Evolutionary conservation across 2,329 filamentous ascomycete species (phyloP).

Genomic region (Cladophialophora bantiana): DNA sequence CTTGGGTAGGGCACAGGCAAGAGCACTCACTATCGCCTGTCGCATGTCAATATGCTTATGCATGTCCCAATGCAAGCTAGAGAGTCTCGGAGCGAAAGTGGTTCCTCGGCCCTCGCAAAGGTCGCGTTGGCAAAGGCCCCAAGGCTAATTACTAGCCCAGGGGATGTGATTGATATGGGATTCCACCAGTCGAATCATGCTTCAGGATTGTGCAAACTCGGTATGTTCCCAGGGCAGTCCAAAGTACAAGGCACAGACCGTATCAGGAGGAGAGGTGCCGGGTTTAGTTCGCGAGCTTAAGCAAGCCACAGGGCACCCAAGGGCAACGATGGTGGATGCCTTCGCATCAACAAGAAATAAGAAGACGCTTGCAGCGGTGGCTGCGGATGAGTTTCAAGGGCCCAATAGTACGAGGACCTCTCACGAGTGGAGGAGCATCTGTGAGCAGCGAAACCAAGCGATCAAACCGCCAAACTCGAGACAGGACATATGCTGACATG

Average conservation of each 20-base stretch:
- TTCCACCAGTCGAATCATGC: not conserved
- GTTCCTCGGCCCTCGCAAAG: not conserved
- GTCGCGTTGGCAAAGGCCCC: not conserved
- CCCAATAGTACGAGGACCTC: conserved; percentile 13
- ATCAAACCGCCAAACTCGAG: not conserved
- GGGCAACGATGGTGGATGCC: not conserved
- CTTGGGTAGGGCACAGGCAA: conserved; percentile 15
- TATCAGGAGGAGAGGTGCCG: conserved; percentile 6
- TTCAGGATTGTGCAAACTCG: not conserved
- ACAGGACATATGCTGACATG: not conserved
- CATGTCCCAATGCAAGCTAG: conserved; percentile 15
- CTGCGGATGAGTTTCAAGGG: not conserved
- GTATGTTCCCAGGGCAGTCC: not conserved
- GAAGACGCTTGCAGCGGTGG: conserved; percentile 16
- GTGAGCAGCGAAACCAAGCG: not conserved
- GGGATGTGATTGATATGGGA: conserved; percentile 4
- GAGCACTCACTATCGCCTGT: conserved; percentile 8
- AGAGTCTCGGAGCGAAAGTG: not conserved
- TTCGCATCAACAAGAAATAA: not conserved
- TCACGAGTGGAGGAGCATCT: not conserved
- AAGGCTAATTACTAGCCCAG: not conserved
- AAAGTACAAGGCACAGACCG: conserved; percentile 5
- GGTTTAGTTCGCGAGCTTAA: conserved; percentile 14
- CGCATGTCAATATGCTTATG: conserved; percentile 10
- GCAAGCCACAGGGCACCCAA: conserved; percentile 23